phyloP scores from a whole-genome alignment of 495 filamentous ascomycete species.

The Pseudotulostoma volvatum region DNA sequence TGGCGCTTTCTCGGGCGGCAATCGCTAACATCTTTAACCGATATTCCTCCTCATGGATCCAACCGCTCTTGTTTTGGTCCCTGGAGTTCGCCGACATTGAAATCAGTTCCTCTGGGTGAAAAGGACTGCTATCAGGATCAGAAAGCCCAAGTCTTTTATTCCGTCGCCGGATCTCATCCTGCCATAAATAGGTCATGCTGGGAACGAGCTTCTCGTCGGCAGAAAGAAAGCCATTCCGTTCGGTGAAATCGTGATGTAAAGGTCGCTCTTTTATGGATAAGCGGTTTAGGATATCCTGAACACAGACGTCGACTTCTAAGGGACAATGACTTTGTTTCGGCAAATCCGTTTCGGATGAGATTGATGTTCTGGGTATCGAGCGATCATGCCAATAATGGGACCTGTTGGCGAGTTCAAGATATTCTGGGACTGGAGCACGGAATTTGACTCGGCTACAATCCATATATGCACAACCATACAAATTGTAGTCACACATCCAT shows the following conservation, averaged over 20 bases:
- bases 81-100: constrained; percentile 75
- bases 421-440: constrained; percentile 57
- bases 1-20: constrained; percentile 42
- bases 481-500: constrained; percentile 96
- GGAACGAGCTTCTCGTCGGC: constrained; percentile 67
- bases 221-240: constrained; percentile 45
- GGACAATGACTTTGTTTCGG: constrained; percentile 74
- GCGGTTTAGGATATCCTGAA: constrained; percentile 78
- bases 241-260: constrained; percentile 78
- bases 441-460: constrained; percentile 52
- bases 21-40: constrained; percentile 42
- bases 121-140: constrained; percentile 52
- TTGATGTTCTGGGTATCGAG: constrained; percentile 37
- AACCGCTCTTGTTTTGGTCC: constrained; percentile 47
- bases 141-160: constrained; percentile 47
- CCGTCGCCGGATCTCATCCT: constrained; percentile 69
- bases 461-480: constrained; percentile 86
- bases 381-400: constrained; percentile 66
- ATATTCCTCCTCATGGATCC: constrained; percentile 87
- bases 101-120: constrained; percentile 60
- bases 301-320: constrained; percentile 76
- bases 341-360: constrained; percentile 43
- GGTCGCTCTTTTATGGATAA: constrained; percentile 50
- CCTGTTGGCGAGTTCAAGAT: constrained; percentile 36
- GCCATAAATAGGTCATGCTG: constrained; percentile 90